phyloP scores from a whole-genome alignment of 345 rosid species.

The Barbarea vulgaris region DNA sequence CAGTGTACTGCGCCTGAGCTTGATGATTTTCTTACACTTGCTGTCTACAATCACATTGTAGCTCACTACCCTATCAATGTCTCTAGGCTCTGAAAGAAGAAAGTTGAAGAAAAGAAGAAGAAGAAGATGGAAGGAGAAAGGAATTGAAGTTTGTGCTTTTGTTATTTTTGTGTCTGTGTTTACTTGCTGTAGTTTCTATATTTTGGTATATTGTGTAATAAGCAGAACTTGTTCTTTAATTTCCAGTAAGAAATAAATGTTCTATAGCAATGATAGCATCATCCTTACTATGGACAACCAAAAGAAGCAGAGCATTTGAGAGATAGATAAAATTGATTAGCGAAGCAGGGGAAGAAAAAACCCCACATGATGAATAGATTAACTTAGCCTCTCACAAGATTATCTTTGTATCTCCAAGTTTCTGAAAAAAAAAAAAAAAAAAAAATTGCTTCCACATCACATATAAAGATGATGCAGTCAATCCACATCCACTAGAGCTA shows the following conservation, averaged over 20 bases:
- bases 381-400: not conserved
- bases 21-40: conserved; percentile 88
- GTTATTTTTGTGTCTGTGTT: conserved; percentile 14
- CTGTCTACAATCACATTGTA: conserved; percentile 70
- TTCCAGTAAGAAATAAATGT: conserved; percentile 34
- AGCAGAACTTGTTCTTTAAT: conserved; percentile 17
- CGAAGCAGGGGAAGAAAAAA: not conserved
- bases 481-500: not conserved
- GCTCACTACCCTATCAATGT: conserved; percentile 54
- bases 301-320: not conserved
- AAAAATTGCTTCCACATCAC: no score
- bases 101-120: not conserved
- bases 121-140: not conserved
- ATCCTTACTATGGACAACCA: not conserved
- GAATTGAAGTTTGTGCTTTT: conserved; percentile 4
- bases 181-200: conserved; percentile 1
- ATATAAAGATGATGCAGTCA: not conserved
- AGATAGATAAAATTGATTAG: not conserved
- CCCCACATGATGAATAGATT: not conserved
- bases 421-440: not conserved
- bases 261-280: not conserved
- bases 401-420: not conserved
- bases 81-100: conserved; percentile 55
- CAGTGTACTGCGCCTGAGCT: conserved; percentile 64
- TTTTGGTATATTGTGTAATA: conserved; percentile 35